Conservation (phyloP, 2,329 filamentous ascomycete genomes). For the Pochonia chlamydosporia region DNA sequence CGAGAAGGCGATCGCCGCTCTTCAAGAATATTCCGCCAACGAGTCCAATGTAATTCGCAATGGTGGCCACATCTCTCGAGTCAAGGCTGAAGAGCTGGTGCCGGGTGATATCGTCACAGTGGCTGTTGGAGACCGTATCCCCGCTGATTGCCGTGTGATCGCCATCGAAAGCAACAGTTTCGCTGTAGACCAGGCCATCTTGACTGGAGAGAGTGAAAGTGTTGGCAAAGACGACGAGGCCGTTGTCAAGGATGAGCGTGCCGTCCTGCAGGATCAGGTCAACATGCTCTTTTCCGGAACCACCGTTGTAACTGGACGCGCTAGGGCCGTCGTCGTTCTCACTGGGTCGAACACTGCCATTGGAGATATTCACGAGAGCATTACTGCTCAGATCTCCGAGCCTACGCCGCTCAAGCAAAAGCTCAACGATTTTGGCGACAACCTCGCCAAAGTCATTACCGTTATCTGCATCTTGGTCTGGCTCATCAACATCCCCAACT, state of each 20-base stretch:
- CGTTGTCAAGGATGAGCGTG: conserved; percentile 68
- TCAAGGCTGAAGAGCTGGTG: conserved; percentile 96
- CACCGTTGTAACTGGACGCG: conserved; percentile 90
- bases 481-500: conserved; percentile 97
- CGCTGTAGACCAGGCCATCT: conserved; percentile 89
- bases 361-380: conserved; percentile 98
- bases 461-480: conserved; percentile 94
- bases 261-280: conserved; percentile 93
- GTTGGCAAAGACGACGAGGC: conserved; percentile 73
- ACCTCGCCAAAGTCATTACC: conserved; percentile 94
- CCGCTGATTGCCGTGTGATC: conserved; percentile 87
- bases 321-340: conserved; percentile 82
- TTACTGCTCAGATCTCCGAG: conserved; percentile 94
- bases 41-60: conserved; percentile 90
- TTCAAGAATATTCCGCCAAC: conserved; percentile 98
- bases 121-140: conserved; percentile 85
- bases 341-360: conserved; percentile 91
- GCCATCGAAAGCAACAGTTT: conserved; percentile 97
- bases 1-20: conserved; percentile 94
- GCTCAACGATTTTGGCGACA: conserved; percentile 95
- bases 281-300: conserved; percentile 99
- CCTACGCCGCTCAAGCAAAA: conserved; percentile 98
- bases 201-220: conserved; percentile 97
- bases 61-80: conserved; percentile 64
- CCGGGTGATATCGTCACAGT: conserved; percentile 89